These are phyloP conservation scores for Periconia sp. DNA, from an alignment of 2,329 filamentous ascomycete genomes.

Conservation along the genomic window DNA sequence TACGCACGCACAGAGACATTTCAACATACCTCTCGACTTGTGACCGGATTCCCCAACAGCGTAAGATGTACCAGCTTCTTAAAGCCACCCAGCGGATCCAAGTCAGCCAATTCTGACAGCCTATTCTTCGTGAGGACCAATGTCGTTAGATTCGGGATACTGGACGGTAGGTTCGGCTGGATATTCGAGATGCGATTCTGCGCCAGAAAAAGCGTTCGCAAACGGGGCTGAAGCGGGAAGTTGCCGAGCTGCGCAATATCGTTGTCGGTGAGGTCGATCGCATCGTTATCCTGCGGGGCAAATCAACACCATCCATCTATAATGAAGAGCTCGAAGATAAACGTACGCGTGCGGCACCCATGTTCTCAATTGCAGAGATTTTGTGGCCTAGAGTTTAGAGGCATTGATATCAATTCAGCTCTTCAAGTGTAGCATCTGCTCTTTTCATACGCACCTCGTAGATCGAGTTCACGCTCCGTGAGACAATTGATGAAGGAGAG, in stretches of 20 bases:
- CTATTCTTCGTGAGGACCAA: conserved; percentile 85
- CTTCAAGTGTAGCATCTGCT: conserved; percentile 92
- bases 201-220: conserved; percentile 86
- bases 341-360: conserved; percentile 90
- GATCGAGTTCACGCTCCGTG: conserved; percentile 98
- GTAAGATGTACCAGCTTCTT: conserved; percentile 77
- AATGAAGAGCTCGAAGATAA: not conserved
- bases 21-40: conserved; percentile 79
- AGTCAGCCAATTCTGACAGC: conserved; percentile 80
- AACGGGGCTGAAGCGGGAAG: conserved; percentile 87
- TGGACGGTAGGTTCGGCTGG: conserved; percentile 74
- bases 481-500: conserved; percentile 98
- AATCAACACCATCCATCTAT: not conserved
- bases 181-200: conserved; percentile 87
- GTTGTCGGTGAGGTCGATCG: conserved; percentile 98
- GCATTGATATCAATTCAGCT: conserved; percentile 84
- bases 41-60: conserved; percentile 85
- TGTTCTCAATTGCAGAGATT: conserved; percentile 96
- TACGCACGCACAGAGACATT: conserved; percentile 1
- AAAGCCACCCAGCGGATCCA: conserved; percentile 79
- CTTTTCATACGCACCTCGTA: conserved; percentile 98
- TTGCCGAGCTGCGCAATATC: conserved; percentile 89
- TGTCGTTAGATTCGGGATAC: conserved; percentile 81
- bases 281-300: conserved; percentile 78
- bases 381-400: conserved; percentile 80